Evolutionary conservation across 1,284 basidiomycete genomes (phyloP), one percentile per base, ranked within the genome.

Genomic region (Phylloboletellus chloephorus): DNA sequence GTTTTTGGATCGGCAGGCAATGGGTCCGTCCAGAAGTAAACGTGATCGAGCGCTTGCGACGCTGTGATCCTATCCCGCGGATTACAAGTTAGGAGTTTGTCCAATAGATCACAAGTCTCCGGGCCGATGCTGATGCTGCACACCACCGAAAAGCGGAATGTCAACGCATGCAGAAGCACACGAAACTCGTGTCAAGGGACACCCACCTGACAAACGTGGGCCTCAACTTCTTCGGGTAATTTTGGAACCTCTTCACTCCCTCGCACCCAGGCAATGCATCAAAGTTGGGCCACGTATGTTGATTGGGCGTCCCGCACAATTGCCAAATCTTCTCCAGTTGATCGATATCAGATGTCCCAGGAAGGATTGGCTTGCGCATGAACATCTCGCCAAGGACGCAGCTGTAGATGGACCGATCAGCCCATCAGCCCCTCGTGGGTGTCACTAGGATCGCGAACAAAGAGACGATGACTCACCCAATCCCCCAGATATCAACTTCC

Each of bases 351-450:
- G 84, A 84, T 6, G 76, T 77, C 12, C 95, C 95, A 7, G 85
- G 82, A 44, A 98, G 75, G 46, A 99, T 90, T 0, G 96, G 94
- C 44, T 79, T 74, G 34, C 85, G 78, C 49, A 78, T 76, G 63
- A 93, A 94, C 92, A 98, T 98, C 65, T 98, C 95, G 17, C 88
- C 95, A 12, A 98, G 69, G 24, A 98, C 90, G 64, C 94, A 95
- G 7, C 85, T 89, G 46, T 13, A 50, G 26, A 43, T 19, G 43
- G 22, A 26, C 23, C 41, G 19, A 47, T 39, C 23, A 47, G 44
- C 12, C 21, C 31, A 28, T 13, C 23, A 21, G 6, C 20, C 20
- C 25, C 5, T 12, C n/a, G 11, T 17, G 31, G n/a, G 26, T 22
- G 26, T 31, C 7, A 12, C 16, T 38, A 6, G 31, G 19, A 30